Evolutionary conservation across 768 basidiomycete genomes (phyloP).

Genomic region (Kwoniella botswanensis): DNA sequence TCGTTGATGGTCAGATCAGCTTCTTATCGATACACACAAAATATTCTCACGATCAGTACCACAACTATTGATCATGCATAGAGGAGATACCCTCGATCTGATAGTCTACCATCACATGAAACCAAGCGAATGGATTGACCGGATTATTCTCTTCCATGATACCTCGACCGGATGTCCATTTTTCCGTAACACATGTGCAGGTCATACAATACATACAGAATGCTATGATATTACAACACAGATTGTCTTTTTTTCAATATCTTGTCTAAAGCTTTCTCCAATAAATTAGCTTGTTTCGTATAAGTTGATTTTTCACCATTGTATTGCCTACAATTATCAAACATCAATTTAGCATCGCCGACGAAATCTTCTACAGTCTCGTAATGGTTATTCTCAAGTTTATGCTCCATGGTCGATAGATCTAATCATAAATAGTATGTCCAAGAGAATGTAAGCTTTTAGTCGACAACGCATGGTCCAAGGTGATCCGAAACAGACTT

Average conservation of each 20-base stretch:
- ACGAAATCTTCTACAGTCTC: slow-evolving; percentile 72
- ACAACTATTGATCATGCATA: no score
- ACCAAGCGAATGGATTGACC: no score
- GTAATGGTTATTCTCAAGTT: slow-evolving; percentile 88
- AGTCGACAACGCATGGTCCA: not conserved
- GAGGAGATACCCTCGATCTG: no score
- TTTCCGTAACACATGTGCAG: not conserved
- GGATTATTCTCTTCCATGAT: no score
- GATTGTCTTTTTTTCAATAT: slow-evolving; percentile 56
- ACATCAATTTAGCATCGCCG: slow-evolving; percentile 80
- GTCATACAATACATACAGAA: not conserved
- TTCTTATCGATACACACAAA: not conserved
- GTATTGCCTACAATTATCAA: slow-evolving; percentile 85
- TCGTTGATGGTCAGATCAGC: not conserved
- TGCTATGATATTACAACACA: slow-evolving; percentile 5
- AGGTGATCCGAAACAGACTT: slow-evolving; percentile 45
- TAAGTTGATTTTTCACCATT: slow-evolving; percentile 77
- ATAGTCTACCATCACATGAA: no score
- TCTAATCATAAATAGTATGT: slow-evolving; percentile 62
- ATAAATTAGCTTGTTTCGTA: slow-evolving; percentile 78
- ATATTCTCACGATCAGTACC: not conserved
- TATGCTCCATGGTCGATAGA: slow-evolving; percentile 83
- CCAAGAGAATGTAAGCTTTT: not conserved
- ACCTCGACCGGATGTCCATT: no score
- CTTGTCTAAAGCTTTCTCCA: slow-evolving; percentile 73